Base-by-base conservation (phyloP, 306 rosid genomes). In the Sphenostylis stenocarpa region DNA sequence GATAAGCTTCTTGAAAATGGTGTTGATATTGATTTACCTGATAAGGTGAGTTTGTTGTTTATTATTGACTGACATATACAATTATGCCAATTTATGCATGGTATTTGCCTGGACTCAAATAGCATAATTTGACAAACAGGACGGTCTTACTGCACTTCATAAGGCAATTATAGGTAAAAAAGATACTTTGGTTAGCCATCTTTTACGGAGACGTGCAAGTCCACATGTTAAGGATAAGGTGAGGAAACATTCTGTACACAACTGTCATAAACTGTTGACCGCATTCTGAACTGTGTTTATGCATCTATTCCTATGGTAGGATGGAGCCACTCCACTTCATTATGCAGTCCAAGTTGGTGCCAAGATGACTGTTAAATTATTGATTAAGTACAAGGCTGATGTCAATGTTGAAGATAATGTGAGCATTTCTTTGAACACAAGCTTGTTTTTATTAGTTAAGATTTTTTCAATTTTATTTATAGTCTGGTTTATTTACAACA, bases 321-420 rank as follows among this genome's bases (percentile, higher is more conserved):
- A 92, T 86, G 98, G 97, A 57, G 97, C 98, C 77, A 86, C 98
- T 57, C 91, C 96, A 49, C 98, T 95, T 78, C 98, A 95, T 87
- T 92, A 89, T 77, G 98, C 98, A 68, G 93, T 88, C 82, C 93
- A 95, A 83, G 97, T 92, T 78, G 97, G 98, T 78, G 89, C 92
- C 72, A 86, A 85, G 91, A 90, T 86, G 79, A 89, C 86, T 67
- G 92, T 95, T 79, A 95, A 95, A 88, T 85, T 95, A 73, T 83
- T 95, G 88, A 87, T 92, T 45, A 90, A 90, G 85, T 81, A 90
- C 82, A 79, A 90, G 14, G 97, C 85, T 58, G 96, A 95, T 55
- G 85, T 92, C 81, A 95, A 95, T 20, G 86, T 66, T 1, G 90
- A 94, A 33, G 98, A 95, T 84, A 84, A 89, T 66, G 98, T 90